Percentiles rank a stretch among this genome's conserved stretches.
These are phyloP conservation scores for Hippophae rhamnoides DNA, from an alignment of 306 rosid genomes.

Conservation along the genomic window DNA sequence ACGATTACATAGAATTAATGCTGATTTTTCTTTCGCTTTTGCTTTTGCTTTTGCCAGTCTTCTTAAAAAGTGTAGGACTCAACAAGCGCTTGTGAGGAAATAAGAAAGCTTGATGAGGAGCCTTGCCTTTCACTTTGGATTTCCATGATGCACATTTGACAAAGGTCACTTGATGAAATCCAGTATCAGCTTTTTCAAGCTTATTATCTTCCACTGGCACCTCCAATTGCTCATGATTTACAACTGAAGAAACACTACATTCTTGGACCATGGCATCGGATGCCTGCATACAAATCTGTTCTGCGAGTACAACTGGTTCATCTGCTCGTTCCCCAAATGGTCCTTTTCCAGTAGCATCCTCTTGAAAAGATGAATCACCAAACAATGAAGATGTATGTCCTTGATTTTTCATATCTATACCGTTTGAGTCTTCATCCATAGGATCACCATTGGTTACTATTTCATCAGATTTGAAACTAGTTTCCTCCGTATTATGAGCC, in stretches of 20 bases:
- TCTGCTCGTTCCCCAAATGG: slow-evolving; percentile 19
- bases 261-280: slow-evolving; percentile 15
- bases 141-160: slow-evolving; percentile 23
- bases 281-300: slow-evolving; percentile 23
- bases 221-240: slow-evolving; percentile 15
- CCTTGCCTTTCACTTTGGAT: no score
- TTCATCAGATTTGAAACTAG: slow-evolving; percentile 13
- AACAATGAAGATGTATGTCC: slow-evolving; percentile 12
- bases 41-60: no score
- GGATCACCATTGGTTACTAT: slow-evolving; percentile 17
- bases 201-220: slow-evolving; percentile 33
- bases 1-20: no score
- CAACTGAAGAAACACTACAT: slow-evolving; percentile 23
- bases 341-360: slow-evolving; percentile 19
- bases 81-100: no score
- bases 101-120: no score
- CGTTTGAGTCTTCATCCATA: slow-evolving; percentile 16
- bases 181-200: slow-evolving; percentile 22
- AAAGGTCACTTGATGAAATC: slow-evolving; percentile 13
- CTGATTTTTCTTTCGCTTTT: no score
- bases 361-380: slow-evolving; percentile 14
- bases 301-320: slow-evolving; percentile 20
- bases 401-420: slow-evolving; percentile 23
- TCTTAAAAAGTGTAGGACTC: no score
- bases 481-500: slow-evolving; percentile 13